These are phyloP conservation scores for Yamadazyma jaroonii DNA, from an alignment of 1,139 yeast species.

Conservation along the genomic window DNA sequence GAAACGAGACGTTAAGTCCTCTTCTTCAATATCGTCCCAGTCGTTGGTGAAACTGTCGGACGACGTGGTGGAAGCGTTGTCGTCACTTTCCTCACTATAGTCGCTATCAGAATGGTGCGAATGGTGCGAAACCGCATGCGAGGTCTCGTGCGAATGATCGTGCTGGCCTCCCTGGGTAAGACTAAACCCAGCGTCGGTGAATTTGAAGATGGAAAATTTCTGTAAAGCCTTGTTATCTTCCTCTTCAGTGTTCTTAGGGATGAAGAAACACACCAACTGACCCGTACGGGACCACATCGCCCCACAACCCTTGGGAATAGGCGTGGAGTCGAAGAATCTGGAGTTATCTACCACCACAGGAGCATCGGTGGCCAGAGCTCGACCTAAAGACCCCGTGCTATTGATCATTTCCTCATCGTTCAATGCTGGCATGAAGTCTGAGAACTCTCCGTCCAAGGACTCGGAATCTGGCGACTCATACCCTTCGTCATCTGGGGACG, in stretches of 20 bases:
- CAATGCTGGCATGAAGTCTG: slow-evolving; percentile 31
- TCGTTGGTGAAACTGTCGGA: slow-evolving; percentile 52
- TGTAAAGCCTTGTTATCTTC: slow-evolving; percentile 27
- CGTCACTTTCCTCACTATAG: slow-evolving; percentile 13
- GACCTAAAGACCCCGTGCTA: slow-evolving; percentile 15
- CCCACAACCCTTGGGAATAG: slow-evolving; percentile 91
- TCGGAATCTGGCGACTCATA: slow-evolving; percentile 23
- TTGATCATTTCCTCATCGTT: slow-evolving; percentile 26
- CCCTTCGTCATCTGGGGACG: slow-evolving; percentile 1
- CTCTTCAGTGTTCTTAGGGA: slow-evolving; percentile 47
- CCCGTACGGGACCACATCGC: slow-evolving; percentile 86
- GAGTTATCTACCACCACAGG: slow-evolving; percentile 1
- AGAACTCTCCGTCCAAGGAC: slow-evolving; percentile 24
- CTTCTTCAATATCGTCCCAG: slow-evolving; percentile 47
- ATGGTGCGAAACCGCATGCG: slow-evolving; percentile 5
- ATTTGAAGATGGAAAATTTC: slow-evolving; percentile 35
- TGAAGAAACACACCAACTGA: slow-evolving; percentile 75
- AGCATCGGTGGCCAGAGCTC: slow-evolving; percentile 15
- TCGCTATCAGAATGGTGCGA: slow-evolving; percentile 9
- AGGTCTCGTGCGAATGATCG: neutral
- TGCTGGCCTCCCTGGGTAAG: slow-evolving; percentile 16
- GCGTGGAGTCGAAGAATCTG: slow-evolving; percentile 66
- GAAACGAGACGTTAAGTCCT: slow-evolving; percentile 42
- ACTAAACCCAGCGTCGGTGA: slow-evolving; percentile 39
- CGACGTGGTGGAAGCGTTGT: slow-evolving; percentile 17